These are phyloP conservation scores for Barnettozyma sucrosica DNA, from an alignment of 805 yeast genomes.

Conservation along the genomic window DNA sequence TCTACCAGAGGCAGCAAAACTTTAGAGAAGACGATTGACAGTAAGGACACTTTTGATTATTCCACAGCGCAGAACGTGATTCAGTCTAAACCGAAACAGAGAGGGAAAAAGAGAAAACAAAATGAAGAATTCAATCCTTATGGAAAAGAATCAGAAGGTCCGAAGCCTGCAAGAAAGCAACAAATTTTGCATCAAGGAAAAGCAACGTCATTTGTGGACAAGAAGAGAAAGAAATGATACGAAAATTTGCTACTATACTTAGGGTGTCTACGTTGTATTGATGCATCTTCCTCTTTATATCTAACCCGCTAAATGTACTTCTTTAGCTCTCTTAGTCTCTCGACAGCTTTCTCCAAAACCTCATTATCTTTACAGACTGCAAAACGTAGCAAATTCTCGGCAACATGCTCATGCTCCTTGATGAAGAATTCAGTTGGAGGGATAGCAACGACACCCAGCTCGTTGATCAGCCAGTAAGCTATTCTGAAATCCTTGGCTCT, in stretches of 20 bases:
- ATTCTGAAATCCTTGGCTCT: constrained; percentile 82
- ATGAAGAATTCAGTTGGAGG: constrained; percentile 95
- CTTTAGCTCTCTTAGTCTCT: constrained; percentile 63
- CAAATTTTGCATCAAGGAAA: constrained; percentile 17
- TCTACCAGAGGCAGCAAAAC: constrained; percentile 2
- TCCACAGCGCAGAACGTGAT: constrained; percentile 38
- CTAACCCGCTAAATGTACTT: constrained; percentile 40
- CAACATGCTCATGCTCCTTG: constrained; percentile 62
- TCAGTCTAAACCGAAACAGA: constrained; percentile 13
- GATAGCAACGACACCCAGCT: constrained; percentile 90
- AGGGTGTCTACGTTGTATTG: neutral
- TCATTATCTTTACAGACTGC: constrained; percentile 94
- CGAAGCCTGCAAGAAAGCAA: constrained; percentile 44
- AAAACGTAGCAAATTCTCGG: constrained; percentile 83
- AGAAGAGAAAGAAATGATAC: constrained; percentile 13
- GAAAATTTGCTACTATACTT: neutral
- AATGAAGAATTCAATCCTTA: constrained; percentile 52
- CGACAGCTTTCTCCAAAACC: constrained; percentile 75
- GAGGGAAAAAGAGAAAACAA: constrained; percentile 32
- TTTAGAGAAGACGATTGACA: constrained; percentile 3
- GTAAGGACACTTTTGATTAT: constrained; percentile 37
- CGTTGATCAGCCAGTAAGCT: constrained; percentile 90
- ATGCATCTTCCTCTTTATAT: neutral
- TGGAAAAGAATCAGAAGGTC: constrained; percentile 42
- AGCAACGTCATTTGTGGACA: constrained; percentile 18